phyloP scores from a whole-genome alignment of 345 rosid species.

The Eucalyptus lansdowneana region DNA sequence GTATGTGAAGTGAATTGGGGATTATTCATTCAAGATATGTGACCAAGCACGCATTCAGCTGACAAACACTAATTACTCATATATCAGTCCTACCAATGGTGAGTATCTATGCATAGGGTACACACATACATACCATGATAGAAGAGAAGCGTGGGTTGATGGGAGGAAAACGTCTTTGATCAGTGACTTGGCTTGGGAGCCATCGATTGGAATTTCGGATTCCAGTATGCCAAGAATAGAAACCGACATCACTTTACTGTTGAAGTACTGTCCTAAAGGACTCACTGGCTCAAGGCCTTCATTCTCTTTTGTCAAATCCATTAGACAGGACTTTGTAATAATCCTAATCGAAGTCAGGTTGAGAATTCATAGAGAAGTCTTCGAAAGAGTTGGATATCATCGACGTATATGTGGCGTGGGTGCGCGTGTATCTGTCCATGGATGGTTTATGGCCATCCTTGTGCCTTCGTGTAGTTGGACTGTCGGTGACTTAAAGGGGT shows the following conservation, averaged over 20 bases:
- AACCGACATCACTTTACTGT: slow-evolving; percentile 8
- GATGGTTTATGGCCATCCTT: background rate
- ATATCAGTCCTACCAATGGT: background rate
- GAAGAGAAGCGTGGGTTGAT: slow-evolving; percentile 35
- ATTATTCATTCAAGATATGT: background rate
- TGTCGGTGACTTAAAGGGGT: background rate
- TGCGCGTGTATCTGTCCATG: background rate
- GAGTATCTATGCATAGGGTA: background rate
- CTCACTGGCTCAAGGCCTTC: slow-evolving; percentile 11
- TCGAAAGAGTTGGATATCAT: background rate
- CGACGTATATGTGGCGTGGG: background rate
- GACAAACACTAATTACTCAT: background rate
- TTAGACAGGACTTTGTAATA: background rate
- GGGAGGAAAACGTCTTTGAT: slow-evolving; percentile 18
- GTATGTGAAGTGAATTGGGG: background rate
- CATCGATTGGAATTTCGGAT: background rate
- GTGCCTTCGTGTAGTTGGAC: background rate
- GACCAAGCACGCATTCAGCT: background rate
- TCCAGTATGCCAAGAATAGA: slow-evolving; percentile 14
- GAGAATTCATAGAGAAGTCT: background rate
- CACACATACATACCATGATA: slow-evolving; percentile 10
- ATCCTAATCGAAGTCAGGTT: background rate
- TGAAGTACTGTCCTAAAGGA: slow-evolving; percentile 22
- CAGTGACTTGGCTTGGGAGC: background rate
- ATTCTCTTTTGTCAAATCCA: background rate